Percentiles rank a stretch among this genome's conserved stretches.
Conservation (phyloP, 176 grass and related monocot genomes). For the Eremochloa ophiuroides region DNA sequence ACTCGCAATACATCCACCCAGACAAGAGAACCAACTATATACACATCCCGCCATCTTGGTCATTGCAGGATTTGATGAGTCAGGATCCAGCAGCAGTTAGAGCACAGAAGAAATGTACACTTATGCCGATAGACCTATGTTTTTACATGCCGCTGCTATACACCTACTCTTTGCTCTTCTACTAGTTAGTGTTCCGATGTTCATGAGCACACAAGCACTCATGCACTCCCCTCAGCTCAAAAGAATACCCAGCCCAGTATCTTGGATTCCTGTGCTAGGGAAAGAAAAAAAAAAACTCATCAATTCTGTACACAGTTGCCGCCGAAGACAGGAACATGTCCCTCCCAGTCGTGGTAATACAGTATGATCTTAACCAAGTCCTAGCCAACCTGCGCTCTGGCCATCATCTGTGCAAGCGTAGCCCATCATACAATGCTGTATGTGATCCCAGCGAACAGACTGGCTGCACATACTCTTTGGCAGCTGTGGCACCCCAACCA, state of each 20-base stretch:
- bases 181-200: not conserved
- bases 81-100: not conserved
- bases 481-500: constrained; percentile 37
- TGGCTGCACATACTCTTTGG: constrained; percentile 45
- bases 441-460: not conserved
- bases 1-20: not conserved
- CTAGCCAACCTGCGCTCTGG: constrained; percentile 19
- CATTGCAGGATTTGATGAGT: not conserved
- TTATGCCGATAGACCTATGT: not conserved
- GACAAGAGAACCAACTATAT: constrained; percentile 8
- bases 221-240: not conserved
- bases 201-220: not conserved
- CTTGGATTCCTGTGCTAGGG: not conserved
- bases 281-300: not conserved
- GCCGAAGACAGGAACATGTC: not conserved
- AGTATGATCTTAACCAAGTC: constrained; percentile 19
- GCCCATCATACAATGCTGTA: constrained; percentile 14
- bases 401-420: not conserved
- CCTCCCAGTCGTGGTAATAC: constrained; percentile 9
- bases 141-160: constrained; percentile 20
- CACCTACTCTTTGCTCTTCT: not conserved
- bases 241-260: constrained; percentile 15
- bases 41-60: not conserved
- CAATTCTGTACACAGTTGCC: not conserved
- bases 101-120: constrained; percentile 6